Conservation (phyloP, 2,329 filamentous ascomycete genomes). For the Setomelanomma holmii region DNA sequence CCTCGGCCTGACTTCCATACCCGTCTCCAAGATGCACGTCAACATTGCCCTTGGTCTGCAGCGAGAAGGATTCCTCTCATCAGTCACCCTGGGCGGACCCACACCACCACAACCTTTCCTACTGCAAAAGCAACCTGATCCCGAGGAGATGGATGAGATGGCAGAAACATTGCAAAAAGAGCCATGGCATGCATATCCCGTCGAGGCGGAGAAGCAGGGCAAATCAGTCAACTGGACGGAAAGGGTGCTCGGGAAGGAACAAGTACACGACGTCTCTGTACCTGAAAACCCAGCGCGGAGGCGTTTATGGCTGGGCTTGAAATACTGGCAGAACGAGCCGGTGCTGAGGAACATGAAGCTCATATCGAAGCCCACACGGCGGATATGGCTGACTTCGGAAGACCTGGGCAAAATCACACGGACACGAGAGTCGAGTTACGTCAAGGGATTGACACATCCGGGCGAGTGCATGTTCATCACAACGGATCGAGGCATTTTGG, state of each 20-base stretch:
- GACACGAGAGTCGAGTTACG: slow-evolving; percentile 70
- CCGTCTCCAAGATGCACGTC: slow-evolving; percentile 82
- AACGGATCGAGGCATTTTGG: slow-evolving; percentile 79
- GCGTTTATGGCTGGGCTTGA: slow-evolving; percentile 86
- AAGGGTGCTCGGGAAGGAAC: slow-evolving; percentile 25
- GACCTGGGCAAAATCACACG: slow-evolving; percentile 71
- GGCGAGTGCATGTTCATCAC: slow-evolving; percentile 84
- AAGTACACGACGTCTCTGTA: slow-evolving; percentile 34
- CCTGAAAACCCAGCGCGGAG: slow-evolving; percentile 72
- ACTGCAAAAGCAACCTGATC: slow-evolving; percentile 38
- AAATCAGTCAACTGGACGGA: slow-evolving; percentile 1
- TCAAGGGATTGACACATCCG: slow-evolving; percentile 74
- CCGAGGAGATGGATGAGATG: slow-evolving; percentile 37
- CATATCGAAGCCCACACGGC: slow-evolving; percentile 76
- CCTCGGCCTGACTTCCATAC: slow-evolving; percentile 82
- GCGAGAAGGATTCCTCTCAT: slow-evolving; percentile 80
- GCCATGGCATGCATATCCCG: slow-evolving; percentile 47
- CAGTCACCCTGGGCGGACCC: slow-evolving; percentile 76
- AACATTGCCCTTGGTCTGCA: slow-evolving; percentile 77
- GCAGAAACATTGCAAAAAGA: slow-evolving; percentile 49
- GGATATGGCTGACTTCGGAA: slow-evolving; percentile 69
- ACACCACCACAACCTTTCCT: slow-evolving; percentile 54
- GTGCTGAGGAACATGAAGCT: slow-evolving; percentile 72
- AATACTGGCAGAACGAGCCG: slow-evolving; percentile 85
- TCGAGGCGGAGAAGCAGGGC: slow-evolving; percentile 3